These are phyloP conservation scores for Tagetes erecta DNA, from an alignment of 129 eudicot genomes.

Conservation along the genomic window DNA sequence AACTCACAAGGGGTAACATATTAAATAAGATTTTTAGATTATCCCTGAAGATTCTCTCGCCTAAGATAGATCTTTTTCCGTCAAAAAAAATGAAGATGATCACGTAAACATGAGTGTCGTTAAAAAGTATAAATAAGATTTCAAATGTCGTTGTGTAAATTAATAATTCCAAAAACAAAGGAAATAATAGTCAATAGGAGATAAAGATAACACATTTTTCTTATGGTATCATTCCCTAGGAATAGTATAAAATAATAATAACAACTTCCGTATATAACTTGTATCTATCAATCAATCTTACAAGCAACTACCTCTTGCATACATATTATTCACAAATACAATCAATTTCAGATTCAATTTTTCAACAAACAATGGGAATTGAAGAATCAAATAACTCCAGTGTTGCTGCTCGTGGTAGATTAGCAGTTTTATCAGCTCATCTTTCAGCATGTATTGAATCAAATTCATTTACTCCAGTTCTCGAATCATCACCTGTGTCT, in stretches of 20 bases:
- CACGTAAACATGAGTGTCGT: too few relatives aligned
- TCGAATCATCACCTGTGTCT: slow-evolving; percentile 46
- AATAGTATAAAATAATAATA: slow-evolving; percentile 23
- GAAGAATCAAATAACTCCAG: slow-evolving; percentile 26
- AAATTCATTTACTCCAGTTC: slow-evolving; percentile 30
- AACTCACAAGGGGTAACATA: too few relatives aligned
- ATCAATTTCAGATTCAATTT: background rate
- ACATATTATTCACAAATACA: background rate
- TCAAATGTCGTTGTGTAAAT: too few relatives aligned
- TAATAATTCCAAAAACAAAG: too few relatives aligned
- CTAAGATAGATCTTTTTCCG: too few relatives aligned
- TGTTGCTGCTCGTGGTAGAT: slow-evolving; percentile 57
- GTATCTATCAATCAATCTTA: slow-evolving; percentile 27
- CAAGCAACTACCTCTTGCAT: slow-evolving; percentile 26
- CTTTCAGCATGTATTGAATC: slow-evolving; percentile 49
- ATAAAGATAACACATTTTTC: slow-evolving; percentile 22
- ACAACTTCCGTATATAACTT: background rate
- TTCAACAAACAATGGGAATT: slow-evolving; percentile 26
- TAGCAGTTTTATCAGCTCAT: slow-evolving; percentile 78
- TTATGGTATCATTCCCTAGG: slow-evolving; percentile 24
- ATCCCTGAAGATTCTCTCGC: too few relatives aligned
- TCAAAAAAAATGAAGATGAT: too few relatives aligned
- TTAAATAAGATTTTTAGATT: too few relatives aligned
- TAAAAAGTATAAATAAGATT: too few relatives aligned
- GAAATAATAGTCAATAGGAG: background rate